Base-by-base conservation (phyloP, 306 rosid genomes). In the Phaseolus lunatus region DNA sequence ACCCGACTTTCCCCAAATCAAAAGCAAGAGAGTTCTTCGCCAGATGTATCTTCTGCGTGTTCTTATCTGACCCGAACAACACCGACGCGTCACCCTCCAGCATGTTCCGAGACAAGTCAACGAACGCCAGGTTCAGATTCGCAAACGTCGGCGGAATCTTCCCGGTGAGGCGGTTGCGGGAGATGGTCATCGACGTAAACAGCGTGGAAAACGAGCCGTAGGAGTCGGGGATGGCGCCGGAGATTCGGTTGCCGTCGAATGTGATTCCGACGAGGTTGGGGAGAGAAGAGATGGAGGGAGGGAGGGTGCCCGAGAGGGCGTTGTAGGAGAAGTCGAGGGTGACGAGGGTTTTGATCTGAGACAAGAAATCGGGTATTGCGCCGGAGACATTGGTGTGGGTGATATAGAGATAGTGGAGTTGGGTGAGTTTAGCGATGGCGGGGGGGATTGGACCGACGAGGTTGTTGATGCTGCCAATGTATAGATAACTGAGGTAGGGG, bases 31-130 rank as follows among this genome's bases (percentile, higher is more conserved):
- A 3, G 62, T 82, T 82, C 52, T 22, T 43, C 1, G 26, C 69
- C 8, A 82, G 22, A 7, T 4, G 5, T 33, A 82, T 82, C 62
- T 70, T 53, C 74, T 70, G 64, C 1, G 82, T 76, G 0, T 45
- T 33, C 13, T 82, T 82, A 4, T 16, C 5, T 0, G 69, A 5
- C 5, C 85, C 85, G 9, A 82, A 82, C 26, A 82, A 15, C 78
- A 82, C 48, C 4, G 82, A 82, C 7, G 70, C 85, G 18, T 82
- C 85, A 20, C 85, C 85, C 63, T 62, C 82, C 35, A 82, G 57
- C 10, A 3, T 2, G 82, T 82, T 82, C 16, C 5, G 7, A 0
- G 81, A 77, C 10, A 76, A 26, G 74, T 82, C 70, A 2, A 76
- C 70, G 26, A 70, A 62, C 2, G 70, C 10, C 7, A 82, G 67